Base-by-base conservation (phyloP, 2,329 filamentous ascomycete genomes). In the Thyridium curvatum region DNA sequence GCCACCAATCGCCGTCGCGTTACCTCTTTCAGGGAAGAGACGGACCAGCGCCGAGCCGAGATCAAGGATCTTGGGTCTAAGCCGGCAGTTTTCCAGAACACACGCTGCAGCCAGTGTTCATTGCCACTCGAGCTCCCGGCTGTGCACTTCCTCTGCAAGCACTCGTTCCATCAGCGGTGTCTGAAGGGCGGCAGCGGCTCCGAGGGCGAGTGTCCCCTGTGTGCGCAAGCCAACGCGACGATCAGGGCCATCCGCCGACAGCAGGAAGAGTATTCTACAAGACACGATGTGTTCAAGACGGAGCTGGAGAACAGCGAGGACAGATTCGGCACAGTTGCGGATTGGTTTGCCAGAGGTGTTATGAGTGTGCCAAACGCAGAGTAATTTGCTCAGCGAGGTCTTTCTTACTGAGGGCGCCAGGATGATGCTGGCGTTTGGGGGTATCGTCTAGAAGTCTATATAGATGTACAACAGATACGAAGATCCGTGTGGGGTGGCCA, bases 81-180 rank as follows among this genome's bases (percentile, higher is more conserved):
- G 54, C 90, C 93, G 0, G 81, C 83, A 15, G 85, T 94, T 1
- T 97, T 98, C 70, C 87, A 94, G 58, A 82, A 89, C 1, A 90
- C 89, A 28, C 78, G 93, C 37, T 98, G 93, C 59, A 82, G 84
- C 18, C 82, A 85, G 37, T 98, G 93, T 58, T 80, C 79, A 13
- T 76, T 80, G 30, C 73, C 78, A 18, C 72, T 97, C 14, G 90
- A 96, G 48, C 69, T 97, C 12, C 93, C 93, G 0, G 86, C 83
- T 0, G 90, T 98, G 35, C 93, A 98, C 58, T 98, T 98, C 59
- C 64, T 98, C 46, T 98, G 93, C 68, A 95, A 94, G 60, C 93
- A 98, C 60, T 90, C 84, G 44, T 98, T 96, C 70, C 93, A 98
- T 58, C 87, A 94, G 64, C 75, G 86, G 34, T 98, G 91, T 60